Evolutionary conservation across 371 early-diverging fungal genomes (phyloP).

Genomic region (Phascolomyces articulosus): DNA sequence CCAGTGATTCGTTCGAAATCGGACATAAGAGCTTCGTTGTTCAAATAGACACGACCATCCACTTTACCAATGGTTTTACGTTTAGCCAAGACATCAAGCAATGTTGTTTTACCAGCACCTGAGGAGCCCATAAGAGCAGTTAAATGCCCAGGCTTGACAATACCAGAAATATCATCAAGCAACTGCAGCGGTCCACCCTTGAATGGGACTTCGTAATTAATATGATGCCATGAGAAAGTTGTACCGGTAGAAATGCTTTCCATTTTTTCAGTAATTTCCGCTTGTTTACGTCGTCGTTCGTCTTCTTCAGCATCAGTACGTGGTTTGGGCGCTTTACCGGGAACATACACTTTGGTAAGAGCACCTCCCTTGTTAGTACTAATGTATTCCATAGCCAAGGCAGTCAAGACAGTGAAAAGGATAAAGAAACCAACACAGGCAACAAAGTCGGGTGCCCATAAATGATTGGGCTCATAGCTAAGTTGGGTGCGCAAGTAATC

Average conservation of each 20-base stretch:
- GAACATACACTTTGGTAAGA: slow-evolving; percentile 54
- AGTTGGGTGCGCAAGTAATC: slow-evolving; percentile 66
- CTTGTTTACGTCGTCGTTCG: slow-evolving; percentile 22
- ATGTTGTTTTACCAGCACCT: slow-evolving; percentile 86
- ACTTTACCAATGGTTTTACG: slow-evolving; percentile 77
- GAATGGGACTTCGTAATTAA: slow-evolving; percentile 52
- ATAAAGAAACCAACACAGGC: slow-evolving; percentile 49
- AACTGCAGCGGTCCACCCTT: slow-evolving; percentile 50
- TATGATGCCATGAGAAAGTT: slow-evolving; percentile 49
- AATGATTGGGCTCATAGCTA: slow-evolving; percentile 25
- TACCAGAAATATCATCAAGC: slow-evolving; percentile 47
- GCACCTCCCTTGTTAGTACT: slow-evolving; percentile 49
- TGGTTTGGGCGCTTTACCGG: slow-evolving; percentile 33
- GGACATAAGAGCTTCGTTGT: slow-evolving; percentile 37
- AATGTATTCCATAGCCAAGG: slow-evolving; percentile 50
- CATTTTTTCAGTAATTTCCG: slow-evolving; percentile 18
- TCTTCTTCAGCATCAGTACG: slow-evolving; percentile 25
- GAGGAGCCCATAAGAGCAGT: slow-evolving; percentile 82
- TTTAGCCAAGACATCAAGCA: slow-evolving; percentile 76
- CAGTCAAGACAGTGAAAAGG: slow-evolving; percentile 45
- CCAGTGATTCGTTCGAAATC: slow-evolving; percentile 73
- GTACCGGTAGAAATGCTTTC: slow-evolving; percentile 36
- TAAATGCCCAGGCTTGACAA: slow-evolving; percentile 68
- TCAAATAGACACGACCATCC: slow-evolving; percentile 67
- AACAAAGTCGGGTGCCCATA: slow-evolving; percentile 45